phyloP scores from a whole-genome alignment of 129 eudicot species.

The Cynara cardunculus region DNA sequence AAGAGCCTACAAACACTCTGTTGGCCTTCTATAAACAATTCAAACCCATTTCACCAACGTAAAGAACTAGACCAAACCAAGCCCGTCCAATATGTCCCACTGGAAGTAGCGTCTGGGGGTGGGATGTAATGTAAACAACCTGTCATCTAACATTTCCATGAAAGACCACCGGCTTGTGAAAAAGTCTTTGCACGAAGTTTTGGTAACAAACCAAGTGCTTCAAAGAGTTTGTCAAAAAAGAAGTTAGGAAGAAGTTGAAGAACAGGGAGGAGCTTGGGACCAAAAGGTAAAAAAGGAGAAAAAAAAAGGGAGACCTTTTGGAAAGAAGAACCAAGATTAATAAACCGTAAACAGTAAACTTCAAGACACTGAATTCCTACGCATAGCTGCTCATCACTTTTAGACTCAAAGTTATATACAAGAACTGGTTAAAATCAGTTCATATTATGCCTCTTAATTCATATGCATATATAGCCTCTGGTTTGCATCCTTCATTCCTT shows the following conservation, averaged over 20 bases:
- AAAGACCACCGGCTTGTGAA: background rate
- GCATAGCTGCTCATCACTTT: background rate
- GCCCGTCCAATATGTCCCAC: background rate
- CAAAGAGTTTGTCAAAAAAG: background rate
- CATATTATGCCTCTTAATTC: background rate
- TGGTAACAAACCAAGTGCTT: background rate
- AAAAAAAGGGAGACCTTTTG: background rate
- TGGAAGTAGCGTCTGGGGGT: background rate
- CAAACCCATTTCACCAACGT: background rate
- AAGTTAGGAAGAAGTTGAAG: background rate
- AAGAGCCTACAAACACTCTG: background rate
- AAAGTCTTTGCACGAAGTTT: background rate
- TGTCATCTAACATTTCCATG: background rate
- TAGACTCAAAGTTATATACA: slow-evolving; percentile 4
- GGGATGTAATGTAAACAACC: background rate
- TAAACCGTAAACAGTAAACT: background rate
- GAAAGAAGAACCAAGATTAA: background rate
- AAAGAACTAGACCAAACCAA: background rate
- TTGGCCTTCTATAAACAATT: background rate
- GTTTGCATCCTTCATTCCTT: background rate
- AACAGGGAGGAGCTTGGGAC: background rate
- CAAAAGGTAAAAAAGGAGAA: no score
- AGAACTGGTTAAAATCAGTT: background rate
- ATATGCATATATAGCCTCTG: background rate
- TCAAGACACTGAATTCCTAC: background rate